Conservation (phyloP, 148 eudicot species). For the Vaccinium darrowii region DNA sequence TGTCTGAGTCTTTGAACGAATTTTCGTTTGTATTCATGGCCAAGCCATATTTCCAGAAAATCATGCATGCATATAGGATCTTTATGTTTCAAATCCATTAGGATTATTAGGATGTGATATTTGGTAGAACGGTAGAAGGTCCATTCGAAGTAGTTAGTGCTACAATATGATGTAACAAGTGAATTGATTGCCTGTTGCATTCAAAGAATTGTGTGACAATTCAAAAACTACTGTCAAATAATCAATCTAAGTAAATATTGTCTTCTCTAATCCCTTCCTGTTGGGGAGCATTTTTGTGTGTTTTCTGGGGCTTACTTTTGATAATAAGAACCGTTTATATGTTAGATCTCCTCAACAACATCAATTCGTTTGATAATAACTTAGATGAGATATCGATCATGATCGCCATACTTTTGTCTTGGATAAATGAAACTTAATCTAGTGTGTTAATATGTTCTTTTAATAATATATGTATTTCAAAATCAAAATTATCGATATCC, state of each 20-base stretch:
- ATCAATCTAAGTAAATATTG: not conserved
- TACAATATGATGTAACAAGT: not conserved
- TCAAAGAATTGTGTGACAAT: constrained; percentile 9
- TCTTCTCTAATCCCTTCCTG: not conserved
- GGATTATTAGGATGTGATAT: not conserved
- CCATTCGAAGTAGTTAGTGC: not conserved
- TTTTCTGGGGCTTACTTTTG: not conserved
- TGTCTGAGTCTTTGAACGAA: not conserved
- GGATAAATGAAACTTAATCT: too few relatives aligned
- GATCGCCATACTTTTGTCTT: not conserved
- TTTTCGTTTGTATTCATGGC: not conserved
- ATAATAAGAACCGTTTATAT: not conserved
- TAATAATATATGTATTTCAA: too few relatives aligned
- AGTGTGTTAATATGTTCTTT: too few relatives aligned
- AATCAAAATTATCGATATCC: too few relatives aligned
- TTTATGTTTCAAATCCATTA: not conserved
- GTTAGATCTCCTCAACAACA: not conserved
- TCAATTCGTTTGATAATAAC: not conserved
- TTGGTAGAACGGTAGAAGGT: not conserved
- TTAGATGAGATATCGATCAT: not conserved
- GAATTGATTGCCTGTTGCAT: not conserved
- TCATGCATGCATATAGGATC: not conserved
- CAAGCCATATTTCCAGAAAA: not conserved
- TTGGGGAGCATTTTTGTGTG: not conserved
- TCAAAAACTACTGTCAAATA: not conserved